Base-by-base conservation (phyloP, 805 yeast genomes). In the Metschnikowia orientalis region DNA sequence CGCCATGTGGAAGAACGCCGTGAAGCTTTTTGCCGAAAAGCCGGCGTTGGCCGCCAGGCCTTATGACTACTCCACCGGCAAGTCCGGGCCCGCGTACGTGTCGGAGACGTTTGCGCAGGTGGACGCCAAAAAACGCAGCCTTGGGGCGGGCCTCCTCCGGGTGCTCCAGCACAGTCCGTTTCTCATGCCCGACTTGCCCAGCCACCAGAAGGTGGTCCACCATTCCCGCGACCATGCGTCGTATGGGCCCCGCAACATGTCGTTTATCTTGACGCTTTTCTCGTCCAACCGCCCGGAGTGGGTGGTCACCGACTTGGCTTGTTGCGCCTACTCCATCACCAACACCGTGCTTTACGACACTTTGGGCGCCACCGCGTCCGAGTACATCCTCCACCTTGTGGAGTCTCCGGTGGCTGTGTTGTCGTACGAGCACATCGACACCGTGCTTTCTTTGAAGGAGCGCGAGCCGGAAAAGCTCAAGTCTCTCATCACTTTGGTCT, bases 281-380 rank as follows among this genome's bases (percentile, higher is more conserved):
- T 69, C 81, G 15, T 63, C 68, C 12, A 81, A 81, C 51, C 63
- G 77, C 30, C 63, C 72, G 6, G 85, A 82, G 56, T 83, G 92
- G 92, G 65, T 70, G 19, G 52, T 81, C 12, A 56, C 82, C 18
- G 92, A 83, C 57, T 54, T 81, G 47, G 88, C 87, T 1, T 75
- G 83, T 47, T 70, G 68, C 26, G 68, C 76, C 6, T 79, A 74
- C 42, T 40, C 52, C 21, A 35, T 53, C 31, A 45, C 52, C 25
- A 49, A 44, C 32, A 53, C 57, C 5, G 55, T 54, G 6, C 45
- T 53, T 40, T 53, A 53, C 35, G 47, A 51, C 22, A 53, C 56
- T 3, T 59, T 69, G 70, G 54, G 69, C 64, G 68, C 79, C 1
- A 69, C 67, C 25, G 70, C 90, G 4, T 70, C 86, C 3, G 71